Conservation (phyloP, 2,329 filamentous ascomycete genomes). For the Coniochaeta ligniaria region DNA sequence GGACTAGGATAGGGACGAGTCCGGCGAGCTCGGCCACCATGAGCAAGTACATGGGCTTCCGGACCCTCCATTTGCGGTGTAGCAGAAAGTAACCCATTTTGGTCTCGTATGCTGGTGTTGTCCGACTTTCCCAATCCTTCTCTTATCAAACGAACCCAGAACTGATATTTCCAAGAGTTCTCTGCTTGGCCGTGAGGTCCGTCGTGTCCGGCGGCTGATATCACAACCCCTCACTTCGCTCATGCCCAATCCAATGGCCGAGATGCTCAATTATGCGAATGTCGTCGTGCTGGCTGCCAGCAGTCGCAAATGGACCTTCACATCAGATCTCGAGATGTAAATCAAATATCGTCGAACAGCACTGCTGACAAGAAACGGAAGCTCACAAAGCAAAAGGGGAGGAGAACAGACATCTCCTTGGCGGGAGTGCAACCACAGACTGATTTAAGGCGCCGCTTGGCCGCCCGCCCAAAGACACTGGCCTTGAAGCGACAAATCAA, state of each 20-base stretch:
- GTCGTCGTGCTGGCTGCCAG: not conserved
- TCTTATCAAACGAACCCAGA: not conserved
- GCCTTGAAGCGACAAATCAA: not conserved
- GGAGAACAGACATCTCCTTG: not conserved
- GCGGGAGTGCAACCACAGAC: not conserved
- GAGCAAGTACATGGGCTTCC: slow-evolving; percentile 52
- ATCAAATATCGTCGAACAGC: not conserved
- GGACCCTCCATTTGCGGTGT: slow-evolving; percentile 51
- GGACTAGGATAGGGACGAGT: slow-evolving; percentile 57
- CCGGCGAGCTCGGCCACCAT: slow-evolving; percentile 60
- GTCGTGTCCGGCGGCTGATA: slow-evolving; percentile 1
- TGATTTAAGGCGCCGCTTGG: not conserved
- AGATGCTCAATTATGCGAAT: not conserved
- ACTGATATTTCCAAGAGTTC: not conserved
- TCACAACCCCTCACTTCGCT: not conserved
- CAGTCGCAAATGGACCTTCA: not conserved
- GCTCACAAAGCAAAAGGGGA: not conserved
- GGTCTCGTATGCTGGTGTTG: not conserved
- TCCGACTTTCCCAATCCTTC: not conserved
- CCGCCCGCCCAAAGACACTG: not conserved
- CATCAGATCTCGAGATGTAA: not conserved
- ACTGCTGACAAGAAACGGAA: not conserved
- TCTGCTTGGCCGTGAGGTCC: not conserved
- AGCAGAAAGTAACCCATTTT: slow-evolving; percentile 47
- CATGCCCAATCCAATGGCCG: not conserved